phyloP scores from a whole-genome alignment of 352 stramenopile species.

The Pythium rishiriense region DNA sequence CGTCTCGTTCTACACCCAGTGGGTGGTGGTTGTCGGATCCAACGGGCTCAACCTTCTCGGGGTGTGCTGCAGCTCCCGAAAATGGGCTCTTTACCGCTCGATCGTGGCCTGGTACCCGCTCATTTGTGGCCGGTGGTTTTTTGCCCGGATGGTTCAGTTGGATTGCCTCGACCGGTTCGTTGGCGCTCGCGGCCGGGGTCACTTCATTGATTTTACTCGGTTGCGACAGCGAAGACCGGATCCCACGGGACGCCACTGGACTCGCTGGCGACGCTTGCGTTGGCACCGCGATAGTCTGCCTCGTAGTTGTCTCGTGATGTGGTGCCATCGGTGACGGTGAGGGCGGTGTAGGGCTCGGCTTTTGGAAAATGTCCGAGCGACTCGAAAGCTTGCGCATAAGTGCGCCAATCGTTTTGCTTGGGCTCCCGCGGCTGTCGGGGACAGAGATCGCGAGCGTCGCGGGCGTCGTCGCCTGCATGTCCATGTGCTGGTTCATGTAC shows the following conservation, averaged over 20 bases:
- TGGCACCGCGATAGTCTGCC: background rate
- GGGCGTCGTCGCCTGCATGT: background rate
- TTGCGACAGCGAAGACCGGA: background rate
- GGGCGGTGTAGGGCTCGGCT: background rate
- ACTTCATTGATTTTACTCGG: background rate
- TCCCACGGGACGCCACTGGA: background rate
- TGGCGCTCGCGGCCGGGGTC: background rate
- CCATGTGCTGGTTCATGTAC: conserved; percentile 37
- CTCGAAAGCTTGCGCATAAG: conserved; percentile 13
- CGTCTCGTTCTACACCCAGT: background rate
- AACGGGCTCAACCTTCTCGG: no score
- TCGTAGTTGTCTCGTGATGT: background rate
- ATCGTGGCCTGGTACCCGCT: background rate
- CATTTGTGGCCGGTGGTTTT: background rate
- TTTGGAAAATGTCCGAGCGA: conserved; percentile 3
- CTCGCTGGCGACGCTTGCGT: background rate
- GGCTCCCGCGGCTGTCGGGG: background rate
- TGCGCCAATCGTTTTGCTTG: background rate
- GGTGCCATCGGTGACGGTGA: no score
- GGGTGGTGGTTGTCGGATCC: background rate
- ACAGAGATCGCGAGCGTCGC: background rate
- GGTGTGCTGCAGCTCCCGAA: no score
- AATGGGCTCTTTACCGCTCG: no score
- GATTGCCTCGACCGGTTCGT: background rate
- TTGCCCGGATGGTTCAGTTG: background rate